Evolutionary conservation across 345 rosid genomes (phyloP).

Genomic region (Salix koriyanagi): DNA sequence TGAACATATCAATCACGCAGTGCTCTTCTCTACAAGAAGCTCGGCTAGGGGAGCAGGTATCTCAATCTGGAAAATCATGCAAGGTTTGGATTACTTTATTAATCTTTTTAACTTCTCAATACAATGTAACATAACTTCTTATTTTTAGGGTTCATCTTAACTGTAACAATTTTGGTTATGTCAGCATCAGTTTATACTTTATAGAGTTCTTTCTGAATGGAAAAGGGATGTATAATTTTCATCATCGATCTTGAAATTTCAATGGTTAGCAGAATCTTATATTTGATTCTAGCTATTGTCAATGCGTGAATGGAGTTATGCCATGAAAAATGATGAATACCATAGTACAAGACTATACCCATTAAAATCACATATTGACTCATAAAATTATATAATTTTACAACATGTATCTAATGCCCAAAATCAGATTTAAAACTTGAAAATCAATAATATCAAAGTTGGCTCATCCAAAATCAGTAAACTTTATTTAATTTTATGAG

Average conservation of each 20-base stretch:
- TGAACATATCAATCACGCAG: slow-evolving; percentile 53
- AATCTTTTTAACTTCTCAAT: slow-evolving; percentile 29
- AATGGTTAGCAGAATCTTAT: not conserved
- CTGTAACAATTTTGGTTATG: not conserved
- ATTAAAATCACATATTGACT: too few species aligned
- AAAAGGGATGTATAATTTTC: not conserved
- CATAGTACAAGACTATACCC: too few species aligned
- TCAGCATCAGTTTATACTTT: not conserved
- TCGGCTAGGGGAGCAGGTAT: slow-evolving; percentile 61
- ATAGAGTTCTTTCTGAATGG: not conserved
- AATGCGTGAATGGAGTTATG: too few species aligned
- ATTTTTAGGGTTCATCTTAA: not conserved
- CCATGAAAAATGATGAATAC: too few species aligned
- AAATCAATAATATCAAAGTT: too few species aligned
- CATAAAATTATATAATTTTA: too few species aligned
- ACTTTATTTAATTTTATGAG: too few species aligned
- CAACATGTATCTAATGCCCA: too few species aligned
- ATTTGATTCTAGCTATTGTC: too few species aligned
- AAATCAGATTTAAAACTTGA: too few species aligned
- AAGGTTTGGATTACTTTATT: slow-evolving; percentile 83
- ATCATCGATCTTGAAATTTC: not conserved
- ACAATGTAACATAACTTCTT: not conserved
- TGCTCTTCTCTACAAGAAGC: slow-evolving; percentile 92
- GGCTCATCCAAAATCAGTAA: too few species aligned
- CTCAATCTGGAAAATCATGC: slow-evolving; percentile 93